Evolutionary conservation across 495 filamentous ascomycete genomes (phyloP), one percentile per base, ranked within the genome.

Genomic region (Penicillium macrosclerotiorum): DNA sequence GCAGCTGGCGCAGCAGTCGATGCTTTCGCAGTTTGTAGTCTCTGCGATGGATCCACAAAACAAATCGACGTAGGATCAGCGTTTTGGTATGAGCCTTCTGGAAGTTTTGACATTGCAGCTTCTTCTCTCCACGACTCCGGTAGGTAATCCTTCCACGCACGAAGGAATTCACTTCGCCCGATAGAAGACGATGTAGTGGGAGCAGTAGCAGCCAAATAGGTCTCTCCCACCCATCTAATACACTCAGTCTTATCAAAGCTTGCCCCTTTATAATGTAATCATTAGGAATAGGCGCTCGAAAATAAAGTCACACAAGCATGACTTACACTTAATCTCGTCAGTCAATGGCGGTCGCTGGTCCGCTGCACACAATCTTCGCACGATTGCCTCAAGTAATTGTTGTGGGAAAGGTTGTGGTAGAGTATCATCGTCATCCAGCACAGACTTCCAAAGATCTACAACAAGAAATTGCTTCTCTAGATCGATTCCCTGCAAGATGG

Each of bases 101-200:
- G 62, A 31, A 85, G 53, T 12, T 67, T 57, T 1, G 75, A 67
- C 9, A 81, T 33, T 3, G 62, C 52, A n/a, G 67, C 80, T 24
- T 78, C 63, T 6, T 58, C 52, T 29, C 75, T 75, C 82, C 81
- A 85, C 20, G 62, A 42, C 44, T 84, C 82, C 17, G 80, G 82
- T 37, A 85, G 59, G 16, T 56, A 61, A 39, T 84, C 77, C 51
- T 68, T 77, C 82, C 82, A 85, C 2, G 60, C 56, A 29, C 64
- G 59, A 7, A 83, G 30, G 40, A 80, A 81, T 3, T 75, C 65
- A 20, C 59, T 68, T n/a, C 73, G 59, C n/a, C 64, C 59, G 31
- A 70, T 57, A 9, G 67, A 58, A 36, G 61, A 62, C 16, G 53
- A 43, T 8, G 52, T 27, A 33, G 62, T 61, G 12, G 69, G 65